These are phyloP conservation scores for Cercospora sesami DNA, from an alignment of 2,329 filamentous ascomycete species.

Conservation along the genomic window DNA sequence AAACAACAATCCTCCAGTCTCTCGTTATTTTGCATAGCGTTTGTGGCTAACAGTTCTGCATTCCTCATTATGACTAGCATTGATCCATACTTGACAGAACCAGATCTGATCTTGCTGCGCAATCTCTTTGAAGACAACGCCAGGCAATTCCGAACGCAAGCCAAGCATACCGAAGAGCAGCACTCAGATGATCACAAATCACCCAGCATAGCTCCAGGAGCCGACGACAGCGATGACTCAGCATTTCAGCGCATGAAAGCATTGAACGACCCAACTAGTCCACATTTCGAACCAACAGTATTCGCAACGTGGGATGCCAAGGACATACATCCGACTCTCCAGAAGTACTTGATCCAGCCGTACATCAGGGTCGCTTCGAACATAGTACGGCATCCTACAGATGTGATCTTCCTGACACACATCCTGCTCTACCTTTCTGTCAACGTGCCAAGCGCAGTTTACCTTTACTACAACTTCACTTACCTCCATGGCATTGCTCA, in stretches of 20 bases:
- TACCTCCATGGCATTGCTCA: constrained; percentile 69
- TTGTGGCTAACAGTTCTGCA: background rate
- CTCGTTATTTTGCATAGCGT: constrained; percentile 3
- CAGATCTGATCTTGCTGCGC: constrained; percentile 44
- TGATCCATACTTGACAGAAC: constrained; percentile 41
- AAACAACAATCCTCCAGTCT: background rate
- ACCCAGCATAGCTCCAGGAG: background rate
- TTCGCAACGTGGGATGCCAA: constrained; percentile 55
- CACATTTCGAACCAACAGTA: constrained; percentile 57
- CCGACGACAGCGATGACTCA: constrained; percentile 25
- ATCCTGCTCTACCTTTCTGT: constrained; percentile 70
- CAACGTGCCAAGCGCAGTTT: constrained; percentile 66
- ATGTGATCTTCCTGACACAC: constrained; percentile 77
- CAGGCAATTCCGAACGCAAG: constrained; percentile 2
- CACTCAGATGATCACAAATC: background rate
- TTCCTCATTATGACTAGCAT: constrained; percentile 18
- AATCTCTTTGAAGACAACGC: constrained; percentile 41
- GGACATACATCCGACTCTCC: constrained; percentile 46
- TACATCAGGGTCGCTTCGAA: constrained; percentile 59
- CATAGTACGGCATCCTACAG: constrained; percentile 65
- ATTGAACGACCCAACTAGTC: constrained; percentile 51
- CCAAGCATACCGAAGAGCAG: background rate
- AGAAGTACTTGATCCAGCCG: constrained; percentile 57
- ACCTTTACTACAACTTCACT: constrained; percentile 65
- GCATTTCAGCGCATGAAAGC: constrained; percentile 50